Evolutionary conservation across 805 yeast genomes (phyloP), one percentile per base, ranked within the genome.

Genomic region (Saturnispora hagleri): DNA sequence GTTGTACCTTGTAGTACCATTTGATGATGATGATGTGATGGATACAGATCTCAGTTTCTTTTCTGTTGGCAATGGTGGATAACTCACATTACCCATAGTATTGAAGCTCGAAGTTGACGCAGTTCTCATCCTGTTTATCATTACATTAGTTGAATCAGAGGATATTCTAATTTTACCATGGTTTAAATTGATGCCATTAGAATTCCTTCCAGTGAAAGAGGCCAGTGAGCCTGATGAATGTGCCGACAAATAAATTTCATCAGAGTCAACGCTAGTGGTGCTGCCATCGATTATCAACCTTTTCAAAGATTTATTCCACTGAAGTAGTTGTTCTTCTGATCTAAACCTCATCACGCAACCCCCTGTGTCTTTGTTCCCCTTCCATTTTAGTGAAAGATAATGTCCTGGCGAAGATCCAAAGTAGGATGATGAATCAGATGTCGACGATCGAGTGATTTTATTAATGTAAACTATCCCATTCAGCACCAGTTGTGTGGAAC

Each of bases 291-390:
- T 53, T 3, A 69, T 75, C 50, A 81, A 66, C 46, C 65, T 68
- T 53, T 82, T 76, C 55, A 86, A 73, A 55, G 89, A 78, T 2
- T 71, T 64, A 53, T 80, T 88, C 98, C 98, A 93, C 65, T 84
- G 91, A 53, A 76, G 77, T 57, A 95, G 74, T 17, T 75, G 74
- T 65, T 93, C 98, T 61, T 90, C 97, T 48, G 84, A 84, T 55
- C 84, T 77, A 67, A 89, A 89, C 52, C 87, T 77, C 63, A 93
- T 75, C 17, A 89, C 79, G 59, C 93, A 89, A 18, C 87, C 81
- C 13, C 96, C 97, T 28, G 86, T 82, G 57, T 90, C 97, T 60
- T 81, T 82, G 49, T 84, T 81, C 8, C 96, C 93, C n/a, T 82
- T 80, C 93, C 93, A 86, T 15, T 86, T 77, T 10, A 85, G 76